Evolutionary conservation across 345 rosid species (phyloP), one percentile per base, ranked within the genome.

Genomic region (Aurinia saxatilis): DNA sequence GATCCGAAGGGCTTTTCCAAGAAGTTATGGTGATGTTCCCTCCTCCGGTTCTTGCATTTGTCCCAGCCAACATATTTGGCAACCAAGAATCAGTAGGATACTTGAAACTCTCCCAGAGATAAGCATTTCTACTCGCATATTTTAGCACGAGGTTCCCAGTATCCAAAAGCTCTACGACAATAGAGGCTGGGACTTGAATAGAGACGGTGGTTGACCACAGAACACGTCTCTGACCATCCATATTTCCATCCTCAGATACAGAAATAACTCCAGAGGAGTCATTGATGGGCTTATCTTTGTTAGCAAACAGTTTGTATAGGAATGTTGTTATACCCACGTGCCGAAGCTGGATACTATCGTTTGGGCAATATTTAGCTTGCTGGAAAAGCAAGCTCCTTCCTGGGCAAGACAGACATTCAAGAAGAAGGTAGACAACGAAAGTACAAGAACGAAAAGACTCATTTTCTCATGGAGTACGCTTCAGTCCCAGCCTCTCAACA

Each of bases 21-120:
- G 88, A 82, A 38, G 71, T 73, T 18, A 82, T 1, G 0, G 73
- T 68, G 57, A 36, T 18, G 51, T 23, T 42, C 17, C 37, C 71
- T 60, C 73, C 55, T 3, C 74, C 73, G 0, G 78, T 40, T 64
- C 70, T 73, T 40, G 39, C 47, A 49, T 72, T 60, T 38, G 67
- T 55, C 19, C 65, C 54, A 19, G 82, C 48, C 47, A 14, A 62
- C 96, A 82, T 81, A 7, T 49, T 59, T 6, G 66, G 66, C 34
- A 75, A 14, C 42, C 73, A 67, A 19, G 73, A 53, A 68, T 83
- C 68, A 0, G 72, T 47, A 40, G 84, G 79, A 7, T 79, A 38
- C 34, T 63, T 52, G 54, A 82, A 85, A 39, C 92, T 88, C 65
- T 88, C 77, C 96, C 92, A 85, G 6, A 69, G 7, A 54, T 11